Conservation (phyloP, 2,329 filamentous ascomycete species). For the Bipolaris gigantea region DNA sequence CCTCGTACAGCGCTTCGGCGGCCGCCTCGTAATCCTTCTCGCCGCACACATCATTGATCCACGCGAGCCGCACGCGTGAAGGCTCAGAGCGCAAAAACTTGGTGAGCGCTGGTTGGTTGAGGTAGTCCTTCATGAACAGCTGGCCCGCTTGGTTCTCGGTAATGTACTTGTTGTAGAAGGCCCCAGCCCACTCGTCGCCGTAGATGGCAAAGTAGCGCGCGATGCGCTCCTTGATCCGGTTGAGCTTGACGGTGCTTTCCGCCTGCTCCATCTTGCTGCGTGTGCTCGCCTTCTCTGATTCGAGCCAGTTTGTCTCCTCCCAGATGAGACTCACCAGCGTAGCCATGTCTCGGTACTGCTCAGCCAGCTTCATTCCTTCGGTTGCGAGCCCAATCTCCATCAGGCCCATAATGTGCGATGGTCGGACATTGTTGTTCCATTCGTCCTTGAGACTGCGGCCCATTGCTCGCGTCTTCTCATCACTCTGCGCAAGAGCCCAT, state of each 20-base stretch:
- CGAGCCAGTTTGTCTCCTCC: slow-evolving; percentile 49
- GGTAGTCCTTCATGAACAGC: slow-evolving; percentile 68
- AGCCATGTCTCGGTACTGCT: slow-evolving; percentile 64
- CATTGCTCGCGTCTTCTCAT: slow-evolving; percentile 52
- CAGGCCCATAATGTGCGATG: slow-evolving; percentile 48
- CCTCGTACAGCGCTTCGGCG: slow-evolving; percentile 67
- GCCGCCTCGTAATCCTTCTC: slow-evolving; percentile 77
- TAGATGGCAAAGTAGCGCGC: slow-evolving; percentile 63
- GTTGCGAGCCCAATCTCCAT: slow-evolving; percentile 57
- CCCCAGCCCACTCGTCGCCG: slow-evolving; percentile 68
- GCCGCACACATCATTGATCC: slow-evolving; percentile 88
- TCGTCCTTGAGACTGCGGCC: slow-evolving; percentile 52
- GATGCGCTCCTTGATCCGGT: slow-evolving; percentile 49
- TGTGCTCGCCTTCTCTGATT: slow-evolving; percentile 31
- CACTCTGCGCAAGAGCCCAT: slow-evolving; percentile 59
- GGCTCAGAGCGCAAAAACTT: slow-evolving; percentile 73
- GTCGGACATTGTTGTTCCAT: slow-evolving; percentile 46
- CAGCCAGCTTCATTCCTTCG: slow-evolving; percentile 62
- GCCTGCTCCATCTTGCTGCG: slow-evolving; percentile 43
- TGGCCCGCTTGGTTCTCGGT: slow-evolving; percentile 49
- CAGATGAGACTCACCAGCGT: slow-evolving; percentile 59
- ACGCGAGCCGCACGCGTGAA: slow-evolving; percentile 76
- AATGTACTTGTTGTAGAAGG: slow-evolving; percentile 79
- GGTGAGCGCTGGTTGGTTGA: slow-evolving; percentile 73
- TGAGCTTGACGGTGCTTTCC: slow-evolving; percentile 45